phyloP scores from a whole-genome alignment of 352 stramenopile genomes.

The Pythium plurisporium region DNA sequence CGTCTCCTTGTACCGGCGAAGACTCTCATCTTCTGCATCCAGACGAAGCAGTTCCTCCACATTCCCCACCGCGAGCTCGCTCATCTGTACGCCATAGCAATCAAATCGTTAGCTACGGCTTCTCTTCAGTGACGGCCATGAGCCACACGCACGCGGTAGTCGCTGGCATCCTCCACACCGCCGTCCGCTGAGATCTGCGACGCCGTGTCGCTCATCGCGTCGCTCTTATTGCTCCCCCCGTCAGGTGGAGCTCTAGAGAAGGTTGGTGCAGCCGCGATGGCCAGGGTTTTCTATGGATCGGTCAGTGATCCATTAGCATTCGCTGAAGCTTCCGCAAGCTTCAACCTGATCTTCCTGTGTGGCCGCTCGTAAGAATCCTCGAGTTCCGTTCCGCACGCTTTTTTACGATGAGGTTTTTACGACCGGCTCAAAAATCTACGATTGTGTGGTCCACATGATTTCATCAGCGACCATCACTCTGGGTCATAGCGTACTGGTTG shows the following conservation, averaged over 20 bases:
- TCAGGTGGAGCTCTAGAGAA: too few species aligned
- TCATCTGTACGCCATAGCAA: slow-evolving; percentile 36
- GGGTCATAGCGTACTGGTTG: slow-evolving; percentile 6
- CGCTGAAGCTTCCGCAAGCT: background rate
- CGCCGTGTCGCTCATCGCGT: slow-evolving; percentile 37
- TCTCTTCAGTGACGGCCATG: too few species aligned
- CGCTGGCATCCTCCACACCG: slow-evolving; percentile 3
- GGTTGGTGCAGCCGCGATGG: too few species aligned
- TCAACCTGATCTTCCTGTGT: slow-evolving; percentile 8
- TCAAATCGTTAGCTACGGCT: background rate
- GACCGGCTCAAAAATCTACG: background rate
- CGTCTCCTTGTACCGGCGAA: slow-evolving; percentile 83
- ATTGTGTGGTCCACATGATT: slow-evolving; percentile 15
- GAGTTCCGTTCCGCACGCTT: background rate
- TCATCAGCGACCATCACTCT: slow-evolving; percentile 16
- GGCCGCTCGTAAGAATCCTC: background rate
- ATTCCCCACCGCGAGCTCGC: slow-evolving; percentile 46
- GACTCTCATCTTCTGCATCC: slow-evolving; percentile 79
- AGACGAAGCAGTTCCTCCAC: slow-evolving; percentile 73
- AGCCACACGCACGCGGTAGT: slow-evolving; percentile 57
- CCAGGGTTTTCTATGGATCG: background rate
- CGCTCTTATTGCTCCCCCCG: too few species aligned
- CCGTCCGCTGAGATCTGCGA: slow-evolving; percentile 13
- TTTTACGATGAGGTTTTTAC: slow-evolving; percentile 5
- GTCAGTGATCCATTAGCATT: background rate